These are phyloP conservation scores for Barnettozyma siamensis DNA, from an alignment of 805 yeast species.

Conservation along the genomic window DNA sequence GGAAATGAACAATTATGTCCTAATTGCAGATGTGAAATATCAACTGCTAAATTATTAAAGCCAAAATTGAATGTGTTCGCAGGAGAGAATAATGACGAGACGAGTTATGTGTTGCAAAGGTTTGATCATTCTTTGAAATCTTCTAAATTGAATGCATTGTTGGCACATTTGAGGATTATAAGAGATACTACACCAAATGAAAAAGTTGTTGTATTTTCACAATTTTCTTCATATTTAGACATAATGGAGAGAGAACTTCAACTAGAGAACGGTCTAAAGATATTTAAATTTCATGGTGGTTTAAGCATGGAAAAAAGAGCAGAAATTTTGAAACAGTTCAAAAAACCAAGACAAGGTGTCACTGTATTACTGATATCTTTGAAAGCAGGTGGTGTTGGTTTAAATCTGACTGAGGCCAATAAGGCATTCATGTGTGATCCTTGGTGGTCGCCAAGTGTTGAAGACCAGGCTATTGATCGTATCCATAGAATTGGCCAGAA, in stretches of 20 bases:
- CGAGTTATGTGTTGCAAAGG: slow-evolving; percentile 10
- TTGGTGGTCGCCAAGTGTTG: slow-evolving; percentile 94
- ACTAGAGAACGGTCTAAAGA: slow-evolving; percentile 41
- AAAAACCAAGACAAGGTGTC: slow-evolving; percentile 24
- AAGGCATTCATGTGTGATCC: slow-evolving; percentile 91
- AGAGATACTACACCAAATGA: slow-evolving; percentile 55
- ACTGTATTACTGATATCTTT: slow-evolving; percentile 64
- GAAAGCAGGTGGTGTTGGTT: slow-evolving; percentile 93
- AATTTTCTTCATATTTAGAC: slow-evolving; percentile 79
- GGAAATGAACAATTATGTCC: slow-evolving; percentile 58
- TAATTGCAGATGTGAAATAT: slow-evolving; percentile 58
- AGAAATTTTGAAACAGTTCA: slow-evolving; percentile 52
- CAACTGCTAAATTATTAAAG: slow-evolving; percentile 38
- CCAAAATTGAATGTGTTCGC: slow-evolving; percentile 15
- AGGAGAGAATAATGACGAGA: slow-evolving; percentile 22
- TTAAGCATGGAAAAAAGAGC: slow-evolving; percentile 61
- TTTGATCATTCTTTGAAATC: slow-evolving; percentile 40
- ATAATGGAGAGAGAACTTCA: slow-evolving; percentile 59
- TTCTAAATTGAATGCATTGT: slow-evolving; percentile 65
- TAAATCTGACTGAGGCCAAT: slow-evolving; percentile 80
- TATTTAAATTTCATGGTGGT: slow-evolving; percentile 80
- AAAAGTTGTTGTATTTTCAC: slow-evolving; percentile 85
- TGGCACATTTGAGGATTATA: slow-evolving; percentile 50
- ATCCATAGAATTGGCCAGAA: slow-evolving; percentile 87
- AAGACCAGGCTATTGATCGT: slow-evolving; percentile 88